Base-by-base conservation (phyloP, 2,329 filamentous ascomycete genomes). In the Colletotrichum sp. region DNA sequence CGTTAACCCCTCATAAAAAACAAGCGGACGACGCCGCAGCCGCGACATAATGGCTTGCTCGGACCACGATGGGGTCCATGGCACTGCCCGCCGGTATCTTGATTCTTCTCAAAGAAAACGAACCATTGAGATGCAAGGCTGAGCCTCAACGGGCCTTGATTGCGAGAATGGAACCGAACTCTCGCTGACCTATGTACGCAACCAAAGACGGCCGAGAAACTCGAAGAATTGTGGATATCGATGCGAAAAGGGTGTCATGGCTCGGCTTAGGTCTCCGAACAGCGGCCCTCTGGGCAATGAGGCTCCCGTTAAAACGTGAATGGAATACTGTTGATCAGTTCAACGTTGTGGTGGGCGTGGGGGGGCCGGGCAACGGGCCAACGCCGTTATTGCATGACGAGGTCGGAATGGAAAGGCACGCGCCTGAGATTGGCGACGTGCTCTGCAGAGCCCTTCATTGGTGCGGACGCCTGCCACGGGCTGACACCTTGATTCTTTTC, bases 21-120 rank as follows among this genome's bases (percentile, higher is more conserved):
- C n/a, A 60, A 55, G 34, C 74, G 57, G 57, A 26, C 70, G 55
- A 74, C 74, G 74, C 74, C 70, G 74, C 70, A 76, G 65, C 74
- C 74, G 74, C 74, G 52, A 39, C 32, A 21, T 68, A 74, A 73
- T 73, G 44, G 70, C 59, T 74, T 65, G 74, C 70, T 74, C 49
- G 71, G 74, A 74, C 65, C 70, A 65, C 28, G 49, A 64, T 65
- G 44, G 70, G 65, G 44, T 49, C 59, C 57, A 73, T 49, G 32
- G 63, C 21, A 68, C 34, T 28, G 64, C 52, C 34, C 24, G 34
- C 28, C 60, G 34, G 24, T 26, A 12, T 18, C n/a, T 32, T 44
- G 34, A 49, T 32, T 18, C n/a, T 65, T 64, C 18, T 57, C 21
- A 28, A 36, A 30, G 65, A 68, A 39, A n/a, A 26, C 32, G 12